phyloP scores from a whole-genome alignment of 164 flowering plant genomes.

The Magnolia changhungtana region DNA sequence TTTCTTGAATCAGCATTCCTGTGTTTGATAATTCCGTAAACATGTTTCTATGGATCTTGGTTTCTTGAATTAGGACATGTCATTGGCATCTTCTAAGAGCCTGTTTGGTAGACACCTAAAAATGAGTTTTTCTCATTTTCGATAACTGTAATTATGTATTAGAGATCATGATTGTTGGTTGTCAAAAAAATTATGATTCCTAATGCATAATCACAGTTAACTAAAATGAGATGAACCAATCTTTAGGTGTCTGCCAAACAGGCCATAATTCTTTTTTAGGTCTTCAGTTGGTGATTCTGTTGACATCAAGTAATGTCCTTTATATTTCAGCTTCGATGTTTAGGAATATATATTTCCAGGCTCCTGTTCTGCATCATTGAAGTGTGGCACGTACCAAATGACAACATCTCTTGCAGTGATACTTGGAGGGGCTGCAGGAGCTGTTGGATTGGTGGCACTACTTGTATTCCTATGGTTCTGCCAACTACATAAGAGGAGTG shows the following conservation, averaged over 20 bases:
- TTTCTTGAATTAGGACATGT: no score
- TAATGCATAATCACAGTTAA: no score
- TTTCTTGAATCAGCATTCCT: no score
- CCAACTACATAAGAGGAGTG: conserved; percentile 38
- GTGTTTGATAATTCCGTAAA: no score
- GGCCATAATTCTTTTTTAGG: background rate
- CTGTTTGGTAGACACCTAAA: no score
- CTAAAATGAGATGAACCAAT: no score
- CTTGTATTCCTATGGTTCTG: conserved; percentile 56
- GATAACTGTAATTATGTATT: no score
- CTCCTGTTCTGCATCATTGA: conserved; percentile 30
- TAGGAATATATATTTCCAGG: conserved; percentile 19
- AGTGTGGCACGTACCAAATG: conserved; percentile 62
- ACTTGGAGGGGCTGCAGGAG: conserved; percentile 96
- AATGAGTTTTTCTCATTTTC: no score
- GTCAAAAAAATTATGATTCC: no score
- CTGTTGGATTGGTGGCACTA: conserved; percentile 70
- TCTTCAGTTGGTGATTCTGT: background rate
- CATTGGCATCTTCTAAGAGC: no score
- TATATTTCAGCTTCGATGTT: conserved; percentile 41
- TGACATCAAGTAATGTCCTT: background rate
- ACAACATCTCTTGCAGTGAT: conserved; percentile 87
- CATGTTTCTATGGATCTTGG: no score
- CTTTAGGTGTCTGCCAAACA: background rate
- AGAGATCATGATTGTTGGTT: no score